These are phyloP conservation scores for Agaricus blazei DNA, from an alignment of 768 basidiomycete genomes.

Conservation along the genomic window DNA sequence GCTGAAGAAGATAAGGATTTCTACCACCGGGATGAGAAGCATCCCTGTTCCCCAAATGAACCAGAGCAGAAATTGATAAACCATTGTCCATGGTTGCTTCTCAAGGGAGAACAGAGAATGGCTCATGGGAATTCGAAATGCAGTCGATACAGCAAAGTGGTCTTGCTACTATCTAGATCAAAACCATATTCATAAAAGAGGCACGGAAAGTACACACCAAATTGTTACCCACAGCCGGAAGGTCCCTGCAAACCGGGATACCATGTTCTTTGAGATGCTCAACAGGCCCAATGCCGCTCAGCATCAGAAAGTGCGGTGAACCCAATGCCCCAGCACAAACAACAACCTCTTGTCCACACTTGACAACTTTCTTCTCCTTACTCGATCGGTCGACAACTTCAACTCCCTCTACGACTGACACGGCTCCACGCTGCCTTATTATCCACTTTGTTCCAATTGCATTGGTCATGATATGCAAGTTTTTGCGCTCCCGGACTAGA, in stretches of 20 bases:
- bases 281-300: conserved; percentile 75
- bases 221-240: conserved; percentile 72
- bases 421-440: conserved; percentile 37
- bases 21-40: conserved; percentile 23
- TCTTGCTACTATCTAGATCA: conserved; percentile 25
- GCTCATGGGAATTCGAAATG: conserved; percentile 25
- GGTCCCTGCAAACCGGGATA: conserved; percentile 56
- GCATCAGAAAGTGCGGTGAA: conserved; percentile 62
- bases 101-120: conserved; percentile 26
- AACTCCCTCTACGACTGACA: conserved; percentile 43
- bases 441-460: conserved; percentile 54
- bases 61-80: conserved; percentile 29
- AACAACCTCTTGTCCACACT: conserved; percentile 55
- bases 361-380: conserved; percentile 36
- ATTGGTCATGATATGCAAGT: conserved; percentile 54
- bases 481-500: conserved; percentile 53
- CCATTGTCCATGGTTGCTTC: conserved; percentile 18
- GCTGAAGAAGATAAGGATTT: conserved; percentile 25
- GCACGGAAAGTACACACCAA: conserved; percentile 29
- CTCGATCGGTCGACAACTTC: conserved; percentile 42
- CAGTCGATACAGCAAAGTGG: conserved; percentile 28
- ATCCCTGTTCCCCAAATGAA: conserved; percentile 27
- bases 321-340: conserved; percentile 42
- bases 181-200: neutral
- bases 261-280: conserved; percentile 45